Conservation (phyloP, 495 filamentous ascomycete species). For the Penicillium ochrochloron region DNA sequence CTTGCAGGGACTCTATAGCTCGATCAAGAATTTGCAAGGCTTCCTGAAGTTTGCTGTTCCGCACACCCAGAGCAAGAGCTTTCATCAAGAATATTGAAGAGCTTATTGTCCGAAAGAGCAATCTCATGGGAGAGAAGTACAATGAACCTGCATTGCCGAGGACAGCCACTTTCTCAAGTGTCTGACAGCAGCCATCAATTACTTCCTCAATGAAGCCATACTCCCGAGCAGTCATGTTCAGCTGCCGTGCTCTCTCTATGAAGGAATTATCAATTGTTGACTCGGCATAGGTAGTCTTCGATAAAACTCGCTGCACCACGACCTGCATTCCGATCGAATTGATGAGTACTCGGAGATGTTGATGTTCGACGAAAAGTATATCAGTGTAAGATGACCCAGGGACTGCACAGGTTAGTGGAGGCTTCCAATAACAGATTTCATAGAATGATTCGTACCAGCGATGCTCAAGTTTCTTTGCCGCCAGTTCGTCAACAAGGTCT, state of each 20-base stretch:
- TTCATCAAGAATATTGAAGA: slow-evolving; percentile 48
- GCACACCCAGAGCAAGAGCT: slow-evolving; percentile 42
- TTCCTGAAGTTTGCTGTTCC: slow-evolving; percentile 37
- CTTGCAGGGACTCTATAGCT: slow-evolving; percentile 37
- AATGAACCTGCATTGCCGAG: slow-evolving; percentile 19
- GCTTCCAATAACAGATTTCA: background rate
- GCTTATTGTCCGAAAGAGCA: slow-evolving; percentile 44
- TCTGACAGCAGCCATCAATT: slow-evolving; percentile 39
- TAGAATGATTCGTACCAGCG: slow-evolving; percentile 8
- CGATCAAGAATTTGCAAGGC: slow-evolving; percentile 42
- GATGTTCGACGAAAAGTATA: slow-evolving; percentile 41
- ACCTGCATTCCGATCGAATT: slow-evolving; percentile 45
- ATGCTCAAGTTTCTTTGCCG: slow-evolving; percentile 17
- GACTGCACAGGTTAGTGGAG: background rate
- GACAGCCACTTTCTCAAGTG: slow-evolving; percentile 30
- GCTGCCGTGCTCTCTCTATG: slow-evolving; percentile 18
- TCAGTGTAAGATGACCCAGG: slow-evolving; percentile 11
- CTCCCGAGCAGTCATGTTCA: slow-evolving; percentile 27
- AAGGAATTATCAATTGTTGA: slow-evolving; percentile 22
- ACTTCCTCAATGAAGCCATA: slow-evolving; percentile 48
- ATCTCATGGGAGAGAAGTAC: slow-evolving; percentile 42
- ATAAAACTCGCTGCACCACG: slow-evolving; percentile 36
- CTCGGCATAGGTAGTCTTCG: slow-evolving; percentile 17
- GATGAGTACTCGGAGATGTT: slow-evolving; percentile 43
- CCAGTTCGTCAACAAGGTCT: slow-evolving; percentile 36